These are phyloP conservation scores for Smallanthus sonchifolius DNA, from an alignment of 129 eudicot genomes.

Conservation along the genomic window DNA sequence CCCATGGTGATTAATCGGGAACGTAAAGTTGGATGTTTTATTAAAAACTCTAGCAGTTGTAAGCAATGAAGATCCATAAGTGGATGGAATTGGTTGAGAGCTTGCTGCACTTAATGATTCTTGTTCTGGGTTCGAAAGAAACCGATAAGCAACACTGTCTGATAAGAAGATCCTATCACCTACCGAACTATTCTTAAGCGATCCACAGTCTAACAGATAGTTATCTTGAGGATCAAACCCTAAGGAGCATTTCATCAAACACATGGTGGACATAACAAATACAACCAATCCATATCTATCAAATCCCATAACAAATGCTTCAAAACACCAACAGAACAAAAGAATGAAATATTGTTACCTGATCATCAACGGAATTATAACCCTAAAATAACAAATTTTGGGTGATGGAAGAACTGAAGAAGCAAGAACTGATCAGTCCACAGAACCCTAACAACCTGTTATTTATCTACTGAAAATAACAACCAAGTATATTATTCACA, in stretches of 20 bases:
- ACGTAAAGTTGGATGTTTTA: constrained; percentile 44
- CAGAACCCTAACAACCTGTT: background rate
- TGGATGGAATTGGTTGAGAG: constrained; percentile 29
- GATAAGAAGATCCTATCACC: constrained; percentile 42
- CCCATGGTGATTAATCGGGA: constrained; percentile 49
- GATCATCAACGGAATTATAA: background rate
- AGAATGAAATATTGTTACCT: background rate
- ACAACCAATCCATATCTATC: constrained; percentile 8
- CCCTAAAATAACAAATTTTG: background rate
- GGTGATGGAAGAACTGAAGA: constrained; percentile 11
- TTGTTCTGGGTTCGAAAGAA: constrained; percentile 36
- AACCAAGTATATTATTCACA: background rate
- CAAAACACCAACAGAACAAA: background rate
- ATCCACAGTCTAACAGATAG: constrained; percentile 66
- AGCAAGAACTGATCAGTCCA: constrained; percentile 4
- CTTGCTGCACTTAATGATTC: constrained; percentile 20
- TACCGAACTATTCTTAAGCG: constrained; percentile 35
- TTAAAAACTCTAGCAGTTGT: constrained; percentile 48
- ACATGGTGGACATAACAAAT: constrained; percentile 33
- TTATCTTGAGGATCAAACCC: constrained; percentile 56
- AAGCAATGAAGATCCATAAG: constrained; percentile 36
- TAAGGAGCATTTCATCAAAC: constrained; percentile 46
- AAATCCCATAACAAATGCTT: constrained; percentile 17
- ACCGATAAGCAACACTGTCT: constrained; percentile 29
- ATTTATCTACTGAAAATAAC: background rate